A percentile compares a stretch with the other conserved stretches of the same genome.
These are phyloP conservation scores for Sporisorium sorghi DNA, from an alignment of 1,284 basidiomycete species.

Conservation along the genomic window DNA sequence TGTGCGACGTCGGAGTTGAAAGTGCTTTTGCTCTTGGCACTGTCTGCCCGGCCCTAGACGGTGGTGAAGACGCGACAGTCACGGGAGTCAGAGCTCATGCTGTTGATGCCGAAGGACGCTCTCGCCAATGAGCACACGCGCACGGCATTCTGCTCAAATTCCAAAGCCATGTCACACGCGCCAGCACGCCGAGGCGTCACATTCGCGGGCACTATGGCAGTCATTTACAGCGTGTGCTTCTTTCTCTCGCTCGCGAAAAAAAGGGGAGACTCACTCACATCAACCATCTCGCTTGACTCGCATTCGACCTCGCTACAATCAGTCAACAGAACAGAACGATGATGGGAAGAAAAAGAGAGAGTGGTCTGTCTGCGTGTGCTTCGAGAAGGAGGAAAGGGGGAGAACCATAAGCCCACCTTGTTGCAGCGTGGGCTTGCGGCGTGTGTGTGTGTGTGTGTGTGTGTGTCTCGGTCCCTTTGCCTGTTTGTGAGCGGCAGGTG, in stretches of 20 bases:
- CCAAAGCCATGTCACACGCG: neutral
- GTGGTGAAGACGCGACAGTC: neutral
- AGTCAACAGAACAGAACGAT: neutral
- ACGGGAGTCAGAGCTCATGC: neutral
- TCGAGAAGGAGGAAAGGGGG: neutral
- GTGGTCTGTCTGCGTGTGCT: neutral
- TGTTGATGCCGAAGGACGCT: too few relatives aligned
- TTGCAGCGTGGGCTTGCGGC: neutral
- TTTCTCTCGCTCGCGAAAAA: neutral
- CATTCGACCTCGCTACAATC: conserved; percentile 6
- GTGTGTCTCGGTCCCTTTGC: conserved; percentile 1
- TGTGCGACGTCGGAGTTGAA: neutral
- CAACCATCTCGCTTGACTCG: neutral
- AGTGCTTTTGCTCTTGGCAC: neutral
- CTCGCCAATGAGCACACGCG: neutral
- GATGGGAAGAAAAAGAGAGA: neutral
- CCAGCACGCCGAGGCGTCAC: neutral
- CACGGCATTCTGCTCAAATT: neutral
- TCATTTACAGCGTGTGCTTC: neutral
- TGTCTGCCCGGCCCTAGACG: neutral
- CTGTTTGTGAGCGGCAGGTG: conserved; percentile 3
- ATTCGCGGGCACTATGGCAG: conserved; percentile 5
- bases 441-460: conserved; percentile 1
- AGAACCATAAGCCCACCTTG: neutral
- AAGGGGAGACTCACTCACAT: neutral